phyloP scores from a whole-genome alignment of 1,284 basidiomycete species.

The Ustilago hordei region DNA sequence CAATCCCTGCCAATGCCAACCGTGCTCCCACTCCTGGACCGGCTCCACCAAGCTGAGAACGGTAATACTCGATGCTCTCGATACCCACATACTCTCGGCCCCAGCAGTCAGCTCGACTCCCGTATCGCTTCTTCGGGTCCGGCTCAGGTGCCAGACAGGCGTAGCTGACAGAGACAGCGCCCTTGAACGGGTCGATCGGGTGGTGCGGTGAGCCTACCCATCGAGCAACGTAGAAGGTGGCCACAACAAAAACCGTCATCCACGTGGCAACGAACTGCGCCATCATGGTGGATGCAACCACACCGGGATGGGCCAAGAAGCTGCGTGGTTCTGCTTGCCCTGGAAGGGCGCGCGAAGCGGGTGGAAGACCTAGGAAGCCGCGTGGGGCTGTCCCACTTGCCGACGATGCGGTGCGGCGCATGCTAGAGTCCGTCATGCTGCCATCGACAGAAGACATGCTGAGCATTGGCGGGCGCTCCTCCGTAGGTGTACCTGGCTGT shows the following conservation, averaged over 20 bases:
- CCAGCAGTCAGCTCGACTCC: constrained; percentile 58
- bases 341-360: constrained; percentile 30
- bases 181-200: constrained; percentile 66
- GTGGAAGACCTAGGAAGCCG: constrained; percentile 44
- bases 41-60: constrained; percentile 50
- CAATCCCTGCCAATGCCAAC: constrained; percentile 40
- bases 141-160: constrained; percentile 60
- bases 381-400: constrained; percentile 32
- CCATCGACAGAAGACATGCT: constrained; percentile 26
- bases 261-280: constrained; percentile 61
- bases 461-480: constrained; percentile 31
- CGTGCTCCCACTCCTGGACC: constrained; percentile 42
- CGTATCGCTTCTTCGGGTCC: constrained; percentile 62
- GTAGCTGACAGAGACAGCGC: constrained; percentile 63
- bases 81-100: constrained; percentile 64
- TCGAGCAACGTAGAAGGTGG: constrained; percentile 66
- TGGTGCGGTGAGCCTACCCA: constrained; percentile 67
- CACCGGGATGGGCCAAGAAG: constrained; percentile 67
- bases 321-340: constrained; percentile 55
- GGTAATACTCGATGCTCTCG: constrained; percentile 57
- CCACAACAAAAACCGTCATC: constrained; percentile 56
- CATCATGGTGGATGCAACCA: constrained; percentile 69
- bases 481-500: constrained; percentile 53
- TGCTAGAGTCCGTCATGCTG: constrained; percentile 7
- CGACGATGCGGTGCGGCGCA: constrained; percentile 30